These are phyloP conservation scores for Cetradonia linearis DNA, from an alignment of 495 filamentous ascomycete genomes.

Conservation along the genomic window DNA sequence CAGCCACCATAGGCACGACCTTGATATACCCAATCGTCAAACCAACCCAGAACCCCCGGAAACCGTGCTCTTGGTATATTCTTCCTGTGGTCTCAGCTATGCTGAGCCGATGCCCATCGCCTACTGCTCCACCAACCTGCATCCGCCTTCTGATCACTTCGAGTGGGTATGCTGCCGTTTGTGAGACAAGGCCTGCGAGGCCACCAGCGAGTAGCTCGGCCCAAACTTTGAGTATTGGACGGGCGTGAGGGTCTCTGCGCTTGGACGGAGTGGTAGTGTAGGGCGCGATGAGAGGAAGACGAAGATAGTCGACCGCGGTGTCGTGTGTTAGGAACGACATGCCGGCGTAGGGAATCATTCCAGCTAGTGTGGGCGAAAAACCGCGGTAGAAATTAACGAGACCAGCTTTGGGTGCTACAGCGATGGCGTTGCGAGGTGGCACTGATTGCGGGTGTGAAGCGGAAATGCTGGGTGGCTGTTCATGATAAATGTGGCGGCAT, in stretches of 20 bases:
- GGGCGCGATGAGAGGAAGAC: slow-evolving; percentile 48
- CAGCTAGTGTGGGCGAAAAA: slow-evolving; percentile 76
- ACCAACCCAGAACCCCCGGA: slow-evolving; percentile 82
- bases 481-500: slow-evolving; percentile 74
- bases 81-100: slow-evolving; percentile 66
- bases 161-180: slow-evolving; percentile 85
- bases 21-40: slow-evolving; percentile 92
- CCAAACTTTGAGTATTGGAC: slow-evolving; percentile 58
- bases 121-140: slow-evolving; percentile 92
- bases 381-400: slow-evolving; percentile 90
- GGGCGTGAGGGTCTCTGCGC: slow-evolving; percentile 22
- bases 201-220: slow-evolving; percentile 80
- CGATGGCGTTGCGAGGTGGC: slow-evolving; percentile 27
- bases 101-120: slow-evolving; percentile 67
- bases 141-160: slow-evolving; percentile 87
- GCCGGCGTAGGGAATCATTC: slow-evolving; percentile 95
- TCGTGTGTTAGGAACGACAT: slow-evolving; percentile 97
- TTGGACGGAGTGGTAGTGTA: slow-evolving; percentile 55
- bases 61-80: slow-evolving; percentile 66
- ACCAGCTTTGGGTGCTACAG: slow-evolving; percentile 48
- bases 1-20: slow-evolving; percentile 81
- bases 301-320: slow-evolving; percentile 69
- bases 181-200: slow-evolving; percentile 73
- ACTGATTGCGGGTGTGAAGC: slow-evolving; percentile 21
- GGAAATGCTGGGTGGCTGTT: slow-evolving; percentile 38